These are phyloP conservation scores for Arctium lappa DNA, from an alignment of 129 eudicot genomes.

Conservation along the genomic window DNA sequence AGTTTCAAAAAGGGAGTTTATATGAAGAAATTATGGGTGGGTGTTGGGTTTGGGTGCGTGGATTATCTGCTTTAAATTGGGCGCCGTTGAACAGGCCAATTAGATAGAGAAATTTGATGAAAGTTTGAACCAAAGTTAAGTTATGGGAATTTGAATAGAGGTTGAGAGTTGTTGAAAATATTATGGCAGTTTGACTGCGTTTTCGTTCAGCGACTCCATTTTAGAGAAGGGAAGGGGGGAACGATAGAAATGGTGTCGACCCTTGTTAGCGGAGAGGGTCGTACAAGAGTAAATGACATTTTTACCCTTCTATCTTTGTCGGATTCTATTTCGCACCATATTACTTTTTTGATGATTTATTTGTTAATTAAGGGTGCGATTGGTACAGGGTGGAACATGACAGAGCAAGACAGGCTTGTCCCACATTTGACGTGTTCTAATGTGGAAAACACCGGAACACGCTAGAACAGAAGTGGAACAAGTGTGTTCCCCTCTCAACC, in stretches of 20 bases:
- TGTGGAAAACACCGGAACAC: no score
- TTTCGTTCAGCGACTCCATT: constrained; percentile 37
- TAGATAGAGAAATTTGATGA: background rate
- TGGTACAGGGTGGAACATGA: no score
- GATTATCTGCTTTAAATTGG: background rate
- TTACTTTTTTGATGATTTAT: no score
- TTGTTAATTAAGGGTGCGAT: no score
- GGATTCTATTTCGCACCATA: no score
- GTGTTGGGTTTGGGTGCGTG: background rate
- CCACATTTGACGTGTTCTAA: no score
- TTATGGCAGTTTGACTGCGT: constrained; percentile 29
- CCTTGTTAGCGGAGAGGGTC: background rate
- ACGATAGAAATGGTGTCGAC: background rate
- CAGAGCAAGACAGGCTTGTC: no score
- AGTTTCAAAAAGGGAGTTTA: background rate
- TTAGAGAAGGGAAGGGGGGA: background rate
- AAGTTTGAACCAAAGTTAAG: background rate
- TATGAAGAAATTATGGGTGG: background rate
- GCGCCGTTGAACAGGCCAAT: constrained; percentile 7
- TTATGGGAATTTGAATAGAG: constrained; percentile 21
- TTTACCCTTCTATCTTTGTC: constrained; percentile 8
- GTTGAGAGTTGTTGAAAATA: constrained; percentile 21
- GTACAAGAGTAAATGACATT: background rate
- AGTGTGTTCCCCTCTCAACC: no score
- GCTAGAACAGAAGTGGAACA: no score